Evolutionary conservation across 2,329 filamentous ascomycete species (phyloP).

Genomic region (Phoma sp.): DNA sequence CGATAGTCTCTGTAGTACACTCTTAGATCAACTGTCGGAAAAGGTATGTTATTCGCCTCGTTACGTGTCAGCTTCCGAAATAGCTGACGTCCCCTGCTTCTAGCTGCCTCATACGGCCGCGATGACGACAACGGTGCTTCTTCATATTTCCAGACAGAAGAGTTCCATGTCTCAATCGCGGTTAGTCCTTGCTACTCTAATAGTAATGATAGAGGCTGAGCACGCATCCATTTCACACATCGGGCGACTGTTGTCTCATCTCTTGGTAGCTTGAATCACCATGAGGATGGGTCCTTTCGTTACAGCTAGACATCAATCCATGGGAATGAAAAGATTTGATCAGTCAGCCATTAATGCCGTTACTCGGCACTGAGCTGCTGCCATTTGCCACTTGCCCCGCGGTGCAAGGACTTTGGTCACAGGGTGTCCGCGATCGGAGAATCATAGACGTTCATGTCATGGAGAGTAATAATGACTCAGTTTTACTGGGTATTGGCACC

Average conservation of each 20-base stretch:
- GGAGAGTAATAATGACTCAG: no score
- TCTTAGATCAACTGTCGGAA: background rate
- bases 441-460: no score
- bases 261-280: no score
- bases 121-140: background rate
- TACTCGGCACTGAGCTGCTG: no score
- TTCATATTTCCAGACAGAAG: background rate
- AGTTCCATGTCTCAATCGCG: background rate
- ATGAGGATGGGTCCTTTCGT: no score
- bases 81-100: background rate
- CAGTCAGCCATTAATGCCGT: no score
- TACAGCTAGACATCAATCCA: no score
- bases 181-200: background rate
- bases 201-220: background rate
- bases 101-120: background rate
- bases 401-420: no score
- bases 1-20: background rate
- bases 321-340: no score
- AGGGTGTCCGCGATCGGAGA: no score
- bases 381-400: no score
- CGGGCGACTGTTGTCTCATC: background rate
- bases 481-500: no score
- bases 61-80: background rate
- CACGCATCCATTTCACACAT: background rate
- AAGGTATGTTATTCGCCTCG: background rate